Evolutionary conservation across 2,329 filamentous ascomycete genomes (phyloP).

Genomic region (Dothideomycetes sp.): DNA sequence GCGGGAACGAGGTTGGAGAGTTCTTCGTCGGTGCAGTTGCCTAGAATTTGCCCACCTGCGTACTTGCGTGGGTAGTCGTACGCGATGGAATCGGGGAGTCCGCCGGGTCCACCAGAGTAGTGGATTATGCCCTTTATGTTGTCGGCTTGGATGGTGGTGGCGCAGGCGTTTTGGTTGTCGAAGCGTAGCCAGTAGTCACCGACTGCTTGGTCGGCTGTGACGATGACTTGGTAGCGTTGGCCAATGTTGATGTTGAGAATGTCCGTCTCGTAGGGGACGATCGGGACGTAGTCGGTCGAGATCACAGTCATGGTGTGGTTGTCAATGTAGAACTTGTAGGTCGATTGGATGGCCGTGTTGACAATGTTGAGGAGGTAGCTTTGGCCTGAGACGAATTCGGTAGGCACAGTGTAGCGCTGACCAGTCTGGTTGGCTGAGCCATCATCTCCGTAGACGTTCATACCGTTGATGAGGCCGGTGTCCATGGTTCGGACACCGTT

Average conservation of each 20-base stretch:
- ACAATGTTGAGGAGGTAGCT: conserved; percentile 21
- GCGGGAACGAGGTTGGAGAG: conserved; percentile 21
- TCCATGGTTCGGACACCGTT: conserved; percentile 25
- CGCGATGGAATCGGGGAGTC: conserved; percentile 18
- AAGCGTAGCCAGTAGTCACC: conserved; percentile 22
- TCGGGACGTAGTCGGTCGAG: conserved; percentile 25
- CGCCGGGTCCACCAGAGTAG: conserved; percentile 18
- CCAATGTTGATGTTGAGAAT: conserved; percentile 26
- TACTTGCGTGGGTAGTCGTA: conserved; percentile 21
- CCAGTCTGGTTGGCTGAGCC: conserved; percentile 15
- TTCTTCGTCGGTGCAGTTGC: conserved; percentile 23
- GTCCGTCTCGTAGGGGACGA: conserved; percentile 25
- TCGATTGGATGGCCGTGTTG: conserved; percentile 27
- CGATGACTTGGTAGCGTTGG: conserved; percentile 22
- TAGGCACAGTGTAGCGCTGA: conserved; percentile 17
- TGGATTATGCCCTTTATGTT: conserved; percentile 23
- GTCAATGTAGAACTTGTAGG: conserved; percentile 33
- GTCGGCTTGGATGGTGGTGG: conserved; percentile 21
- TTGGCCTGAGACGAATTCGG: conserved; percentile 16
- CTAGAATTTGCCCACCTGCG: conserved; percentile 4
- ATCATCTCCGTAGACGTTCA: conserved; percentile 24
- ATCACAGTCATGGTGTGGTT: conserved; percentile 29
- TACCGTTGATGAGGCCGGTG: conserved; percentile 34
- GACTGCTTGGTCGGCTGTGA: conserved; percentile 16
- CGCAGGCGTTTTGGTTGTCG: conserved; percentile 29